phyloP scores from a whole-genome alignment of 108 stramenopile genomes.

The Cyclotella choctawhatcheeana region DNA sequence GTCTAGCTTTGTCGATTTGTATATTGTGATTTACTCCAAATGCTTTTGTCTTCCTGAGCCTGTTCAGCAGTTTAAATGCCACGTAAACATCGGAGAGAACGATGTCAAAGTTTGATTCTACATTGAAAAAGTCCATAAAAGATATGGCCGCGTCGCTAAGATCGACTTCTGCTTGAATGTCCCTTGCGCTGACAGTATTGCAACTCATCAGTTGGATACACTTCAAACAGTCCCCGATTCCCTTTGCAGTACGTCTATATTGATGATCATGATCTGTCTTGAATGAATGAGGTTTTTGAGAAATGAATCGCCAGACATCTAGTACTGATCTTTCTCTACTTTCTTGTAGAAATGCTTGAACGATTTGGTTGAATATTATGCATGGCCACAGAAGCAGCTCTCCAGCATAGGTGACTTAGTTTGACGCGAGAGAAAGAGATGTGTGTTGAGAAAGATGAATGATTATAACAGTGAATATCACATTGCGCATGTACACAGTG shows the following conservation, averaged over 20 bases:
- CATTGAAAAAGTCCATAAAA: slow-evolving; percentile 29
- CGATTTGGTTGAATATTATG: neutral
- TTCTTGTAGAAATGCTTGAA: neutral
- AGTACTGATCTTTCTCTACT: neutral
- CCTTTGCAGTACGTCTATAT: neutral
- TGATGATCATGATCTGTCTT: neutral
- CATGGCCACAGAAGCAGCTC: neutral
- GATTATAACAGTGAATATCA: no score
- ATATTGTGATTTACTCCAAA: neutral
- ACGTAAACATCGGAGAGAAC: slow-evolving; percentile 27
- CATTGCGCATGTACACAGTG: no score
- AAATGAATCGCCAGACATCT: neutral
- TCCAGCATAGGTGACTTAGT: neutral
- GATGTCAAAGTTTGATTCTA: slow-evolving; percentile 16
- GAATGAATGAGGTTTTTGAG: neutral
- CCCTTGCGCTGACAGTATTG: neutral
- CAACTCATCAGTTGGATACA: neutral
- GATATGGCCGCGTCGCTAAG: neutral
- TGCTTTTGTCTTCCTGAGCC: neutral
- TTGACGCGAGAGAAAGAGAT: no score
- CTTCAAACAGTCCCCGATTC: neutral
- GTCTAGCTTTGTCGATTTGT: neutral
- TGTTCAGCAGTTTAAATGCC: slow-evolving; percentile 12
- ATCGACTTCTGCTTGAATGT: neutral
- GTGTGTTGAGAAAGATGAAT: no score